Base-by-base conservation (phyloP, 1,284 basidiomycete species). In the Trichosporon ovoides region DNA sequence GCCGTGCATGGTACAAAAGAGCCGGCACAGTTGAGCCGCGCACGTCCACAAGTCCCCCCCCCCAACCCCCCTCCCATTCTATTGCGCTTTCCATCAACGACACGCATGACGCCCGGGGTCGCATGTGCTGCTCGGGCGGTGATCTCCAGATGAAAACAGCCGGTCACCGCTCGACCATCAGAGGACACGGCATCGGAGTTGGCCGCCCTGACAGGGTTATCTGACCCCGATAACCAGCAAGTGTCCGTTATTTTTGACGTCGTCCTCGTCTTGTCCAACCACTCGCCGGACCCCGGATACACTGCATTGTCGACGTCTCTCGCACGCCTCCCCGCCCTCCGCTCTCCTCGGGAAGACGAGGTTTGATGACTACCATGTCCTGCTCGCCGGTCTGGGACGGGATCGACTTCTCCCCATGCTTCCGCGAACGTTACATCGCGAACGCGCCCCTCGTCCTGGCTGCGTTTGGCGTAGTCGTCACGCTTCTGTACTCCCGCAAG, bases 341-440 rank as follows among this genome's bases (percentile, higher is more conserved):
- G 6, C 14, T 37, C 13, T 37, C 9, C 22, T 16, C 43, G 7
- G 28, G 22, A 48, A 24, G 28, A 22, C 43, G 43, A 48, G 22
- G 16, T n/a, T 7, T 22, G 28, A 38, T n/a, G 22, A 7, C 28
- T 4, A 31, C 16, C 22, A 48, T 48, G 43, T 48, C 43, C 22
- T 48, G 43, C 43, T 31, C 43, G 43, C 28, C 22, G 22, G 57
- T 76, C 3, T 80, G 78, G 78, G 71, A 79, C 58, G 78, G 78
- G n/a, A 57, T 69, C 6, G 78, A 79, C 63, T 79, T 79, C 55
- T 71, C 71, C 1, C 63, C 62, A 10, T 79, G 77, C 60, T 77
- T 77, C 53, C 63, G 68, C 13, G 65, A 74, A 11, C 53, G 69
- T 13, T 72, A 69, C 51, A 57, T 74, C 28, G 58, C 52, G 11